Base-by-base conservation (phyloP, 2,329 filamentous ascomycete species). In the Hypoxylon sp. region DNA sequence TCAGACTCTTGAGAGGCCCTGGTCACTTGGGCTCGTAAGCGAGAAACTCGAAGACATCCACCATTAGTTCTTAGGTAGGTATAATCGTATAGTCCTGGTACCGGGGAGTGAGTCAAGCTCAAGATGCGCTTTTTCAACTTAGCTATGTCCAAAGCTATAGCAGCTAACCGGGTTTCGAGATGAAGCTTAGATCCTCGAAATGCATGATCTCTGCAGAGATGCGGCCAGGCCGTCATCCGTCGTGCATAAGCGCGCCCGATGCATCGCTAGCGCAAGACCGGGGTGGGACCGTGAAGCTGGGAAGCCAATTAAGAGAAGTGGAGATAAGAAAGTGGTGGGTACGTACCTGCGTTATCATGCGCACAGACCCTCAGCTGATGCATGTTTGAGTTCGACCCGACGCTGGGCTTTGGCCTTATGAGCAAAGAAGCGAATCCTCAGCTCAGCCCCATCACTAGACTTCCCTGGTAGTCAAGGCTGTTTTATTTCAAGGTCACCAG, bases 311-410 rank as follows among this genome's bases (percentile, higher is more conserved):
- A 67, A 40, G 35, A 17, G 5, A 7, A 33, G 44, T 50, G 25
- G 37, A 50, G 49, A 61, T 54, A 48, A 44, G 33, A 60, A 40
- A 11, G 49, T 33, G 25, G 30, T 11, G 20, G 46, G 64, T 64
- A 66, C 56, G 64, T 67, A 66, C 67, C 49, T 35, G 46, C 54
- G 35, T 40, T 61, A 67, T 66, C 68, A 70, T 68, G 64, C 64
- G 68, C 68, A 68, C 68, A 63, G 64, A 66, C 61, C 27, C 58
- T 68, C 68, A 70, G 61, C 64, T 70, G 68, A 70, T 68, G n/a
- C 59, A 49, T 22, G 50, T 27, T 27, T 27, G 25, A 27, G 25
- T 27, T 27, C 3, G 25, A 27, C 25, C 25, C 25, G 25, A 27
- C 3, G 53, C 25, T 17, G 22, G 27, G 33, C 11, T 53, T 44